phyloP scores from a whole-genome alignment of 2,329 filamentous ascomycete genomes.

The Exserohilum turcica region DNA sequence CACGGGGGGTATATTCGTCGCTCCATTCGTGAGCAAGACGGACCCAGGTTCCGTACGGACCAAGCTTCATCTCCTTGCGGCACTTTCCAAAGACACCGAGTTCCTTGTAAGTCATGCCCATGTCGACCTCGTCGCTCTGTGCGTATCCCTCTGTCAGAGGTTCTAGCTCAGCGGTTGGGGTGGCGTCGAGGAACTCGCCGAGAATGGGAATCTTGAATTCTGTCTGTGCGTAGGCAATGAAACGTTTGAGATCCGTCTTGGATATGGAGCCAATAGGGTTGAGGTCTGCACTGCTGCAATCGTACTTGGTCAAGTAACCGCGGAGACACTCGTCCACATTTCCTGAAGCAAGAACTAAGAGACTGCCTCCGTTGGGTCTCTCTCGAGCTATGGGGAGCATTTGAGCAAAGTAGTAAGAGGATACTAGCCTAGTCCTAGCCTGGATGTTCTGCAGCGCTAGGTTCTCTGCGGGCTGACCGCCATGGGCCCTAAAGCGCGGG shows the following conservation, averaged over 20 bases:
- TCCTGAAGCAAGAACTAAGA: slow-evolving; percentile 70
- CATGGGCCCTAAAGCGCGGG: slow-evolving; percentile 67
- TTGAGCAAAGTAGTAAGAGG: slow-evolving; percentile 68
- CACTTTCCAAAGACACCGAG: slow-evolving; percentile 59
- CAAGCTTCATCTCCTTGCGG: slow-evolving; percentile 60
- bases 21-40: slow-evolving; percentile 59
- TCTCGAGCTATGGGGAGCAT: slow-evolving; percentile 65
- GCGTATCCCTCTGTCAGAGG: slow-evolving; percentile 63
- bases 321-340: slow-evolving; percentile 64
- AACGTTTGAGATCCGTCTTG: slow-evolving; percentile 72
- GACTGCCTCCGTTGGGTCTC: slow-evolving; percentile 59
- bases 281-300: slow-evolving; percentile 57
- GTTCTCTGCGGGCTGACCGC: slow-evolving; percentile 66
- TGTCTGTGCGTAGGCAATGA: slow-evolving; percentile 64
- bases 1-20: slow-evolving; percentile 46
- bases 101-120: slow-evolving; percentile 57
- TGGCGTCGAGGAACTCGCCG: slow-evolving; percentile 63
- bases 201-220: slow-evolving; percentile 69
- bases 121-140: slow-evolving; percentile 63
- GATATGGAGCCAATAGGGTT: slow-evolving; percentile 66
- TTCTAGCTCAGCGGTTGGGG: slow-evolving; percentile 59
- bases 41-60: slow-evolving; percentile 58
- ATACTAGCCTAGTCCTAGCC: slow-evolving; percentile 62
- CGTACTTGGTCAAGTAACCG: slow-evolving; percentile 73
- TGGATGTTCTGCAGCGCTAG: slow-evolving; percentile 12